Percentiles rank a stretch among this genome's conserved stretches.
Conservation (phyloP, 345 rosid genomes). For the Isatis tinctoria region DNA sequence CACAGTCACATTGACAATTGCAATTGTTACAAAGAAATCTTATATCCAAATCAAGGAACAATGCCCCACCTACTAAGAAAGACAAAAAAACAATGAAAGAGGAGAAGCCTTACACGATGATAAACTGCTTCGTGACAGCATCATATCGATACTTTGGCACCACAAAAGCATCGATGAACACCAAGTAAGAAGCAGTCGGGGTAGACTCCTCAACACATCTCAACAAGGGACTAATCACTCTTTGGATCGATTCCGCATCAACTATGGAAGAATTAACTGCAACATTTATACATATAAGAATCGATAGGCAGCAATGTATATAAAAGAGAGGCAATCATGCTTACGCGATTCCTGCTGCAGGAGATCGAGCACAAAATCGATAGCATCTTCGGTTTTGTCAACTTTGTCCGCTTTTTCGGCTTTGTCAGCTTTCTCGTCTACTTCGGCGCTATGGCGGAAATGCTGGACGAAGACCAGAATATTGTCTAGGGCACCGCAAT, state of each 20-base stretch:
- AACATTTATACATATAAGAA: no score
- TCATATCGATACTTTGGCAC: conserved; percentile 76
- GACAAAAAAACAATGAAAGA: no score
- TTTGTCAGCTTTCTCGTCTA: conserved; percentile 37
- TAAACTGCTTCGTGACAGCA: conserved; percentile 73
- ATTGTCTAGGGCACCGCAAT: conserved; percentile 66
- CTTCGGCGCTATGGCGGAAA: conserved; percentile 30
- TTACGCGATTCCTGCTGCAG: no score
- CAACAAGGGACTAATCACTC: conserved; percentile 47
- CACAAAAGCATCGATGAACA: conserved; percentile 68
- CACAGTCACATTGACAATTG: no score
- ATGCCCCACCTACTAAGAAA: no score
- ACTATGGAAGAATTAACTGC: conserved; percentile 66
- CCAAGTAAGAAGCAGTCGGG: conserved; percentile 38
- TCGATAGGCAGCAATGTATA: no score
- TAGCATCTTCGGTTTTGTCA: no score
- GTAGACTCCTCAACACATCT: conserved; percentile 56
- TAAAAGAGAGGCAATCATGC: no score
- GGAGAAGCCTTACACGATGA: conserved; percentile 57
- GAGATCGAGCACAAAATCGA: no score
- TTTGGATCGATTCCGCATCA: conserved; percentile 56
- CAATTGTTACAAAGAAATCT: no score
- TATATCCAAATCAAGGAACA: no score
- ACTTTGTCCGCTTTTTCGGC: no score
- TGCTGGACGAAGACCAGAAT: conserved; percentile 53